Conservation (phyloP, 106 monocot genomes). For the Allium fistulosum region DNA sequence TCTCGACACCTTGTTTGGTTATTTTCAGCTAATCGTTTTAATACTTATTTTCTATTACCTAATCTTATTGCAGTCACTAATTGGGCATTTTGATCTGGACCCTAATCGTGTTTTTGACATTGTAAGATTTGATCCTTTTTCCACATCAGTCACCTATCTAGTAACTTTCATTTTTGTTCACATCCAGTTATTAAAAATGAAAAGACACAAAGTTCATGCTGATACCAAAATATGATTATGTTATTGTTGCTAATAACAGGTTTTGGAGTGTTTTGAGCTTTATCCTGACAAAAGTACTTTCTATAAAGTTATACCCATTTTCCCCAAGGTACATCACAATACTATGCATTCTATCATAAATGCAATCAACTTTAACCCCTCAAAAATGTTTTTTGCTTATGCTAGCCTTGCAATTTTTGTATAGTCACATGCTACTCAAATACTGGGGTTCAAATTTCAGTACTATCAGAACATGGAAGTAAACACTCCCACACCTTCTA, state of each 20-base stretch:
- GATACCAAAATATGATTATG: too few relatives aligned
- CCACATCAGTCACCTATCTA: not conserved
- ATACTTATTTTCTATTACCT: slow-evolving; percentile 2
- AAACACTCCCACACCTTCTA: slow-evolving; percentile 50
- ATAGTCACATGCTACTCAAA: slow-evolving; percentile 96
- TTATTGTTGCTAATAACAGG: slow-evolving; percentile 20
- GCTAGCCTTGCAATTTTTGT: slow-evolving; percentile 2
- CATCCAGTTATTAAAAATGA: too few relatives aligned
- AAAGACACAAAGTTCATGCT: too few relatives aligned
- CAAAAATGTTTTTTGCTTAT: not conserved
- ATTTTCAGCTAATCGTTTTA: slow-evolving; percentile 1
- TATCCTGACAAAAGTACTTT: slow-evolving; percentile 60
- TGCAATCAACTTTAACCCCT: not conserved
- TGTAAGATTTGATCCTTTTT: slow-evolving; percentile 34
- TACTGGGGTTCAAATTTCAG: slow-evolving; percentile 96
- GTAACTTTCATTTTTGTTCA: slow-evolving; percentile 1
- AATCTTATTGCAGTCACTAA: slow-evolving; percentile 62
- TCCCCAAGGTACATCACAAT: slow-evolving; percentile 65
- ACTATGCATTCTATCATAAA: too few relatives aligned
- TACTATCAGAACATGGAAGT: slow-evolving; percentile 96
- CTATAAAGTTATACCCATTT: slow-evolving; percentile 82
- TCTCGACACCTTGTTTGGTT: not conserved
- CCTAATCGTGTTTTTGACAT: slow-evolving; percentile 99
- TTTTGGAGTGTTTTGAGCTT: slow-evolving; percentile 94
- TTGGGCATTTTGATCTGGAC: slow-evolving; percentile 98